Conservation (phyloP, 2,329 filamentous ascomycete species). For the Ascocoryne sarcoides region DNA sequence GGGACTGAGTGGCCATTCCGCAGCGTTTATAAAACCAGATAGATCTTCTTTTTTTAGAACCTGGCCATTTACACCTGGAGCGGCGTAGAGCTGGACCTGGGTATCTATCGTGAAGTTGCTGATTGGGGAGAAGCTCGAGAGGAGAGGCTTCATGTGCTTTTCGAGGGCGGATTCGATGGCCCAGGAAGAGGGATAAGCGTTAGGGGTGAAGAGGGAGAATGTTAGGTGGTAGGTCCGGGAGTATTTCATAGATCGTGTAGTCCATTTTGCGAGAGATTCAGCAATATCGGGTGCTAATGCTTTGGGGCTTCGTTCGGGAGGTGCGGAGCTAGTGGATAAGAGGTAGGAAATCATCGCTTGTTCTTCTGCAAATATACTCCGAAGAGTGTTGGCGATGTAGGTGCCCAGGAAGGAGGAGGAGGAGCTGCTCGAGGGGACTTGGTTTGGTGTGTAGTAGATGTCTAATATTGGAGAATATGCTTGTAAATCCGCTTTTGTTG, state of each 20-base stretch:
- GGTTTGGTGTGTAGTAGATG: conserved; percentile 64
- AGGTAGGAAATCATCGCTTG: conserved; percentile 75
- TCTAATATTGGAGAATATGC: conserved; percentile 64
- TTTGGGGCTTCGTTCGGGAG: conserved; percentile 38
- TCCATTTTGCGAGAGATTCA: conserved; percentile 56
- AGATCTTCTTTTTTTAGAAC: conserved; percentile 77
- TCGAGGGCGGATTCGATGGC: conserved; percentile 76
- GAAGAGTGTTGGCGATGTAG: conserved; percentile 71
- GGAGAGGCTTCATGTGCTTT: conserved; percentile 72
- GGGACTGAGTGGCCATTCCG: conserved; percentile 92
- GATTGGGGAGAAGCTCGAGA: conserved; percentile 70
- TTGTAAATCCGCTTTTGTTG: conserved; percentile 54
- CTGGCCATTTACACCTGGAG: conserved; percentile 48
- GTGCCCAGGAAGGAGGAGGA: conserved; percentile 70
- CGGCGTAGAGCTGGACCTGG: conserved; percentile 91
- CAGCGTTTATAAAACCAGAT: conserved; percentile 91
- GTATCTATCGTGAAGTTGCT: conserved; percentile 96
- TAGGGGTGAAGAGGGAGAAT: conserved; percentile 86
- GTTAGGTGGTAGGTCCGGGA: conserved; percentile 91
- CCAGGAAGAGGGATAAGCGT: conserved; percentile 74
- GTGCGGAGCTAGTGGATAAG: conserved; percentile 50
- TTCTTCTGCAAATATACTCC: conserved; percentile 76
- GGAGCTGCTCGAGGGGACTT: conserved; percentile 56
- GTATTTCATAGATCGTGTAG: conserved; percentile 81
- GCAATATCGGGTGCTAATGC: conserved; percentile 42